Base-by-base conservation (phyloP, 106 monocot species). In the Dendrobium chrysotoxum region DNA sequence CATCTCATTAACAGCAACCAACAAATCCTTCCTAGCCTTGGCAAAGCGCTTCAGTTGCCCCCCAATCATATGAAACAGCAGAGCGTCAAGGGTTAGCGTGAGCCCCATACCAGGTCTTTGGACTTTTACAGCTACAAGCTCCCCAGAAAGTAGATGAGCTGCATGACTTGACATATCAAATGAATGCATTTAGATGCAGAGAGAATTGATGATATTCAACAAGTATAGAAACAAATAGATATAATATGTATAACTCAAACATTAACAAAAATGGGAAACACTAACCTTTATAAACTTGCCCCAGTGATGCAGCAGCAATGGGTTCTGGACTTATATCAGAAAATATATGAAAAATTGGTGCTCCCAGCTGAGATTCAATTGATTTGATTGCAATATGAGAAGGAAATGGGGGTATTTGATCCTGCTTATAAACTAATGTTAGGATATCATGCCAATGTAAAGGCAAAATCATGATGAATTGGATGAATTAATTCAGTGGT, bases 1-100 rank as follows among this genome's bases (percentile, higher is more conserved):
- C 94, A 98, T 88, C 82, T 98, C 94, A 89, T 98, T 98, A 3
- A 98, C 92, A 58, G 98, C 94, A 67, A 91, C 98, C 74, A 98
- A 72, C 31, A 98, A 80, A 84, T 98, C 98, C 85, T 98, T 98
- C 71, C 91, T 86, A 86, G 98, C 98, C 67, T 92, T 98, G 38
- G 98, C 90, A 91, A 98, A 98, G 55, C 94, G 86, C 81, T 98
- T 95, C 91, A 98, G 65, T 50, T 98, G 92, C 15, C 98, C 94
- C 70, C 98, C 98, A 86, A 98, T 95, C 92, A 98, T 89, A 79
- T 90, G 85, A 85, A 98, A 98, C 77, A 94, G 75, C 67, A 95
- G 82, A 25, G 94, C 98, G 89, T 98, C 92, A 83, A 98, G 89
- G 20, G 94, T 98, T 78, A 98, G 85, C 67, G 78, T 85, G 35